phyloP scores from a whole-genome alignment of 495 filamentous ascomycete species.

The Wilcoxina mikolae region DNA sequence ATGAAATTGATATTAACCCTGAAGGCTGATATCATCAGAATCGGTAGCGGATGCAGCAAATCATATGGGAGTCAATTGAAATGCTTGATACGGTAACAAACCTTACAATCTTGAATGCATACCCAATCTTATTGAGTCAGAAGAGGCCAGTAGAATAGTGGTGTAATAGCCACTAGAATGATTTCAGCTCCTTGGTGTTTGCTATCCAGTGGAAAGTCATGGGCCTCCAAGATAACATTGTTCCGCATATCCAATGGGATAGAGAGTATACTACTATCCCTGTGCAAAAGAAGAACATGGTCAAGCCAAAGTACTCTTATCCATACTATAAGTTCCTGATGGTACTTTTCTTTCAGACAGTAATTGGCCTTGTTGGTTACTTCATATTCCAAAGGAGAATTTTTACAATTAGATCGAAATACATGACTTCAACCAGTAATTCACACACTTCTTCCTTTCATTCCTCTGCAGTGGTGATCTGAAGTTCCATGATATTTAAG shows the following conservation, averaged over 20 bases:
- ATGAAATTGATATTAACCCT: neutral
- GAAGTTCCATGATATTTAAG: neutral
- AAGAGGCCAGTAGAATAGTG: neutral
- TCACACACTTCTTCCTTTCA: neutral
- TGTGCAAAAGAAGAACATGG: neutral
- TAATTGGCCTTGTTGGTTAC: too few species aligned
- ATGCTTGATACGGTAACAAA: neutral
- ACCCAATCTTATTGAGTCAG: neutral
- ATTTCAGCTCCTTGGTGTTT: neutral
- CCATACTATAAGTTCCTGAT: neutral
- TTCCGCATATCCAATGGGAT: neutral
- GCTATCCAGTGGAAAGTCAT: neutral
- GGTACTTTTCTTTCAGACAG: too few species aligned
- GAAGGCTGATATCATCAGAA: neutral
- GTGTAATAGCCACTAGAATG: neutral
- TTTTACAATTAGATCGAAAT: neutral
- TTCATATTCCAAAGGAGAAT: too few species aligned
- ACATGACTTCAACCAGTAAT: neutral
- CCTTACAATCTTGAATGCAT: neutral
- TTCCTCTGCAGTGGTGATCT: neutral
- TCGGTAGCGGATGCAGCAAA: neutral
- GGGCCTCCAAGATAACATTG: neutral
- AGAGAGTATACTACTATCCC: neutral
- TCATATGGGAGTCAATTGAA: neutral
- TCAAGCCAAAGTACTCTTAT: neutral